phyloP scores from a whole-genome alignment of 202 grass and related monocot genomes.

The Schoenoplectus triqueter region DNA sequence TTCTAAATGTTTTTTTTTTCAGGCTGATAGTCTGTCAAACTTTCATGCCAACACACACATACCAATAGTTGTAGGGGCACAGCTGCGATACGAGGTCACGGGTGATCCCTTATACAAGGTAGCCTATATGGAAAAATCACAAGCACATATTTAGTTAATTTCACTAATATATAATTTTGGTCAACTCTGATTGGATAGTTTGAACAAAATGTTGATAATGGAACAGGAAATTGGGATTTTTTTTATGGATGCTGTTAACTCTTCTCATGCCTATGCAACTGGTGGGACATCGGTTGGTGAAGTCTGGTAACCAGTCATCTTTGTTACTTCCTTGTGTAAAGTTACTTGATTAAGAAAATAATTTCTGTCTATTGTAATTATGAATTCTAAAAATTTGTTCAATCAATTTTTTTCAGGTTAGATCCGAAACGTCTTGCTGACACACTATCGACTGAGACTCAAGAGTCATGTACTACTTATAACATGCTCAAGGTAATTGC shows the following conservation, averaged over 20 bases:
- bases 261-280: conserved; percentile 85
- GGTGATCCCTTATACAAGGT: conserved; percentile 97
- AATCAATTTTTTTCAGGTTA: conserved; percentile 44
- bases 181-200: neutral
- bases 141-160: neutral
- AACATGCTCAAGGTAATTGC: conserved; percentile 92
- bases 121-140: conserved; percentile 11
- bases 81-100: conserved; percentile 89
- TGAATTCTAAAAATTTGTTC: neutral
- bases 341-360: neutral
- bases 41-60: conserved; percentile 97
- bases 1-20: neutral
- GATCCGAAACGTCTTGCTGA: conserved; percentile 74
- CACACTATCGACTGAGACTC: conserved; percentile 65
- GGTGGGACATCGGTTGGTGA: conserved; percentile 92
- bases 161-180: conserved; percentile 26
- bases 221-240: conserved; percentile 78
- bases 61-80: conserved; percentile 74
- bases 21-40: conserved; percentile 80
- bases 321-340: neutral
- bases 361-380: conserved; percentile 14
- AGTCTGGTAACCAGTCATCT: conserved; percentile 62
- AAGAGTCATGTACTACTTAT: conserved; percentile 95
- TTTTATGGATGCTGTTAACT: conserved; percentile 84
- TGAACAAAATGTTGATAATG: conserved; percentile 26